A percentile compares a stretch with the other conserved stretches of the same genome.
Conservation (phyloP, 164 flowering plant species). For the Platanus orientalis region DNA sequence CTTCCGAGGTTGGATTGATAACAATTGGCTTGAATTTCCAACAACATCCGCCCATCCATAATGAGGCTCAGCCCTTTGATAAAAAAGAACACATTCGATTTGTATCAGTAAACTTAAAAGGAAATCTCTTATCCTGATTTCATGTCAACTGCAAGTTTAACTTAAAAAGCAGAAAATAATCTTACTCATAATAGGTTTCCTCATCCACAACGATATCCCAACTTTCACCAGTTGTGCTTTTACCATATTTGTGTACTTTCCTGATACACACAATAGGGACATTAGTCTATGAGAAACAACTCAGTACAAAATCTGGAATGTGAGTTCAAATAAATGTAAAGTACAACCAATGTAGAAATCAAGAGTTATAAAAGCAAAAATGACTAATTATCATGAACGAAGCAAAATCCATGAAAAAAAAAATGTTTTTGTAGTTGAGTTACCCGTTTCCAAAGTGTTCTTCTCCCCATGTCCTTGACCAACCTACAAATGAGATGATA, state of each 20-base stretch:
- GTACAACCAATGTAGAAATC: no score
- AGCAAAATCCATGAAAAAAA: not conserved
- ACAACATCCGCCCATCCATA: constrained; percentile 99
- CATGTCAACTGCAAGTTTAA: not conserved
- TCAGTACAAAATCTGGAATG: not conserved
- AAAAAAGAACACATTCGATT: not conserved
- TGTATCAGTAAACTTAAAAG: not conserved
- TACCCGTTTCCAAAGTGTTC: constrained; percentile 98
- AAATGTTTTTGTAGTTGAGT: not conserved
- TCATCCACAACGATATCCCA: constrained; percentile 96
- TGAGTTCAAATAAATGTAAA: no score
- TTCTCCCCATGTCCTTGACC: constrained; percentile 99
- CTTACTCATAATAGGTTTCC: constrained; percentile 96
- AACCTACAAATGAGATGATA: constrained; percentile 45
- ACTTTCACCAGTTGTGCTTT: constrained; percentile 94
- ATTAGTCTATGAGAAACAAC: not conserved
- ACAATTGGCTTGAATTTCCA: constrained; percentile 86
- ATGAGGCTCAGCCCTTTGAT: constrained; percentile 87
- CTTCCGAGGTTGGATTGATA: constrained; percentile 72
- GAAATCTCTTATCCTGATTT: no score
- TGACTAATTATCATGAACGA: no score
- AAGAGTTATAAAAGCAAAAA: no score
- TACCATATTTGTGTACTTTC: constrained; percentile 97
- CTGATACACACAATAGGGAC: constrained; percentile 29
- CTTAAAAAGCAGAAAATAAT: not conserved